Evolutionary conservation across 2,329 filamentous ascomycete genomes (phyloP), one percentile per base, ranked within the genome.

Genomic region (Diaporthe sp.): DNA sequence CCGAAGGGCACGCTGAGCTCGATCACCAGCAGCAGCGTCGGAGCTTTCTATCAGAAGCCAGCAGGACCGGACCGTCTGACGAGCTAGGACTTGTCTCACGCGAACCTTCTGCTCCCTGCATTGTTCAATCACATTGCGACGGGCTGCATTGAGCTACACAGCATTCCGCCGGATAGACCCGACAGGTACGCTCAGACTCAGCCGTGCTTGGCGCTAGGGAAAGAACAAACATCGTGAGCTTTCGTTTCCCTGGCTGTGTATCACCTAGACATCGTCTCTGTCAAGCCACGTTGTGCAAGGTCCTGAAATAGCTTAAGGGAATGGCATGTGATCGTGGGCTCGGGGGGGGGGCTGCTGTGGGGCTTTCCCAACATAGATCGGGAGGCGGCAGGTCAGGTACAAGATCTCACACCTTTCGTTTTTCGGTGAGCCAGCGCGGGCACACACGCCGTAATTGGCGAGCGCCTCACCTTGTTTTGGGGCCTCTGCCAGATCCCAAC

Each of bases 251-350:
- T 61, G 12, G 39, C 42, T 22, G 31, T 55, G 72, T 61, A 61
- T 55, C 49, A 49, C 68, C 42, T 34, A 39, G 58, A 51, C 60
- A 76, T 31, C 51, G 57, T 71, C 39, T 51, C 71, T 72, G 49
- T 67, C 49, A 75, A 74, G 72, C 72, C 75, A 75, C 67, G 61
- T 60, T 67, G 39, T 61, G 73, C 46, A 61, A 71, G 34, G 25
- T 51, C 58, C 42, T 73, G 34, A 34, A 73, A 51, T 53, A 53
- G 62, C 73, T 25, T 12, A 37, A 13, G 17, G n/a, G 28, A 42
- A 57, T 75, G 46, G 46, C 67, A 75, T 68, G 72, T 72, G 67
- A 62, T 46, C 34, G 31, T 72, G 53, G 44, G 25, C 31, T 39
- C 49, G 17, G n/a, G 53, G 51, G 31, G 46, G 19, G 22, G 25